These are phyloP conservation scores for Colletotrichum sp. DNA, from an alignment of 2,329 filamentous ascomycete species.

Conservation along the genomic window DNA sequence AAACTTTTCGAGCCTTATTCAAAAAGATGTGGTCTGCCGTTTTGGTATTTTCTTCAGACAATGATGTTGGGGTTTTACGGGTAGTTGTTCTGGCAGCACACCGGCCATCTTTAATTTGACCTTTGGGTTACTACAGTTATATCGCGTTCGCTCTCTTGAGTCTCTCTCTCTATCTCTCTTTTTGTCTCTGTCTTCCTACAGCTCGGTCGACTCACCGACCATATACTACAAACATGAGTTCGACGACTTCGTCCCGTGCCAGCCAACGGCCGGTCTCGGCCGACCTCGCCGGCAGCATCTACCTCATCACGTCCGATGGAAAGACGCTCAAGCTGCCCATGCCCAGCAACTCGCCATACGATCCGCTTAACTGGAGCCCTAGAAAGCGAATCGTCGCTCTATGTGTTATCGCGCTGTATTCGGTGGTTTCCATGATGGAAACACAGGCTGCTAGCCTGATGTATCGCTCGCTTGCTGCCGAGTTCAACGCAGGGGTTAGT, in stretches of 20 bases:
- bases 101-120: not conserved
- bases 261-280: constrained; percentile 2
- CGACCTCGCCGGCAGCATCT: constrained; percentile 30
- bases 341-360: constrained; percentile 31
- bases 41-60: not conserved
- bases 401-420: constrained; percentile 21
- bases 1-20: not conserved
- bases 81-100: constrained; percentile 10
- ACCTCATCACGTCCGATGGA: constrained; percentile 35
- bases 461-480: constrained; percentile 20
- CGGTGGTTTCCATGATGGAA: constrained; percentile 23
- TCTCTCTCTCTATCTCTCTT: not conserved
- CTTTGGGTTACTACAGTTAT: not conserved
- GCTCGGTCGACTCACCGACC: not conserved
- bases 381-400: constrained; percentile 23
- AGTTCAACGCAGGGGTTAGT: constrained; percentile 25
- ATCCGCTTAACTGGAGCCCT: constrained; percentile 33
- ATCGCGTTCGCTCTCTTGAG: not conserved
- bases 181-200: not conserved
- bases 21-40: not conserved
- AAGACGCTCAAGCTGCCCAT: constrained; percentile 33
- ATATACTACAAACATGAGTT: not conserved
- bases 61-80: not conserved
- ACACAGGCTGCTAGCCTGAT: constrained; percentile 27
- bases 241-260: not conserved